Evolutionary conservation across 345 rosid species (phyloP).

Genomic region (Salix viminalis): DNA sequence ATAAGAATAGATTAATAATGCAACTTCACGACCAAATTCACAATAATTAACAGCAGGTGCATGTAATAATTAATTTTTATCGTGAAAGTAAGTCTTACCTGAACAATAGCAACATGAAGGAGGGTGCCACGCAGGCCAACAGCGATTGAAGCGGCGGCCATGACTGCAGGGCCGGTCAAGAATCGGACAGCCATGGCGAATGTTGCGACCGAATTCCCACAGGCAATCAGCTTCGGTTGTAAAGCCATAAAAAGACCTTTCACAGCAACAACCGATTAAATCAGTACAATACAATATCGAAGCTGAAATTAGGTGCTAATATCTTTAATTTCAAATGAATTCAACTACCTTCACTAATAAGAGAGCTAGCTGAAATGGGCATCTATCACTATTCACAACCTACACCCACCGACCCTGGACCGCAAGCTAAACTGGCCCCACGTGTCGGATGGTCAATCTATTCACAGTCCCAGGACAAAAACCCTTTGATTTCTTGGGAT

Average conservation of each 20-base stretch:
- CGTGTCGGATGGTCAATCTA: slow-evolving; percentile 26
- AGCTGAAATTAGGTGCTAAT: not conserved
- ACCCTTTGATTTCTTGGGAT: not conserved
- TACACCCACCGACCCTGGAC: slow-evolving; percentile 21
- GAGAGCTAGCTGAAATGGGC: not conserved
- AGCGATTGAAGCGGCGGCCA: slow-evolving; percentile 37
- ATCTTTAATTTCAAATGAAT: not conserved
- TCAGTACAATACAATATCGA: not conserved
- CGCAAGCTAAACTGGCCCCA: slow-evolving; percentile 17
- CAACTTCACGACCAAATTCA: not conserved
- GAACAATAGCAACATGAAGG: slow-evolving; percentile 33
- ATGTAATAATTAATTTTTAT: not conserved
- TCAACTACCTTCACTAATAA: not conserved
- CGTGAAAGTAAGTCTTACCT: slow-evolving; percentile 10
- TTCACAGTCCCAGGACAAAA: slow-evolving; percentile 8
- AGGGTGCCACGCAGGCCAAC: slow-evolving; percentile 33
- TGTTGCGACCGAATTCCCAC: slow-evolving; percentile 28
- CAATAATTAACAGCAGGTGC: not conserved
- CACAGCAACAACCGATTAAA: not conserved
- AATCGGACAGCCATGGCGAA: slow-evolving; percentile 36
- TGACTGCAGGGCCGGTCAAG: slow-evolving; percentile 34
- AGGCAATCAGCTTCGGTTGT: slow-evolving; percentile 32
- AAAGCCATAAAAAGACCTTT: slow-evolving; percentile 33
- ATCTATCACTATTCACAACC: slow-evolving; percentile 9
- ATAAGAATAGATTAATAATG: not conserved